Evolutionary conservation across 805 yeast genomes (phyloP), one percentile per base, ranked within the genome.

Genomic region (Candida cerambycidarum): DNA sequence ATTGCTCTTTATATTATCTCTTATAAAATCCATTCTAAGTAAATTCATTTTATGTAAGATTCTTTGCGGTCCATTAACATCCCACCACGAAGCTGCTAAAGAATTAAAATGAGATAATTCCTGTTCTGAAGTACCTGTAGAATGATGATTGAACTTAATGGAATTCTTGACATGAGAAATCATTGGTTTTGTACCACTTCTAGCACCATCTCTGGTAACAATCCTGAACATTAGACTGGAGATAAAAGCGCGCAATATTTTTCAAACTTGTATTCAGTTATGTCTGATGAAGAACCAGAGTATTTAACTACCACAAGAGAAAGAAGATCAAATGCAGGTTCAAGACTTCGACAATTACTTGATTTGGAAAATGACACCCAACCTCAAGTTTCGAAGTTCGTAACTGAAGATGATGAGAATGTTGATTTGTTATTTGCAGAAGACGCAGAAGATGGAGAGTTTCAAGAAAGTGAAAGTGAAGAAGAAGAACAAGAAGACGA

Each of bases 71-170:
- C 99, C 99, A 50, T 82, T 66, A 11, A 86, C 81, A 54, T 93
- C 96, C 99, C 99, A 93, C 99, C 99, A 93, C n/a, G 88, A 65
- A n/a, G 84, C 72, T 1, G 99, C 99, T 34, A 93, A 71, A 25
- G 83, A 79, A 53, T 86, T 81, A 64, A 93, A 93, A 62, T 93
- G 98, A 8, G 75, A 64, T 61, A 83, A 71, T 58, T 92, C 98
- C 5, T 81, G 79, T 6, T 65, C 67, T 0, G 81, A 74, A 4
- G 80, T 73, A 4, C 76, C 57, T 3, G 73, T 67, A 3, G 42
- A 27, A 19, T 23, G 19, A 29, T 47, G 51, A 21, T 2, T 2
- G 3, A 9, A 5, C 13, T 23, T 16, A n/a, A 32, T 21, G 4
- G 27, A 21, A 16, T 13, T 8, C 23, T 10, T 23, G 10, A 34